phyloP scores from a whole-genome alignment of 345 rosid genomes.

The Rhodamnia rubescens region DNA sequence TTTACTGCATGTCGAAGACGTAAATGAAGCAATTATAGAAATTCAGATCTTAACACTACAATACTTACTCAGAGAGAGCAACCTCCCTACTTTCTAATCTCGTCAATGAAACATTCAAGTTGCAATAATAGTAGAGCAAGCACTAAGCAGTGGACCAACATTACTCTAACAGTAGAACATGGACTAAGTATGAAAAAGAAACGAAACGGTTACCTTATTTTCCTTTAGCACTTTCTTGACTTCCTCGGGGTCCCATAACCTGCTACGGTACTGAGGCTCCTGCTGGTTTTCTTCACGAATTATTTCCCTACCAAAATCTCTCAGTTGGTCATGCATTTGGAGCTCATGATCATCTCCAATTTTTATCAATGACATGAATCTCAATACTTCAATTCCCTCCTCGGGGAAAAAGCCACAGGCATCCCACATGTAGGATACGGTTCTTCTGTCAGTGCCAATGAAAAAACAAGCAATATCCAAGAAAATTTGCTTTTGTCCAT shows the following conservation, averaged over 20 bases:
- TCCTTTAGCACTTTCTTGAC: rapidly evolving
- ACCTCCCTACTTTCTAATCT: neutral
- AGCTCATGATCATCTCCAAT: neutral
- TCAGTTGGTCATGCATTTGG: neutral
- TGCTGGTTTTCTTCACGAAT: neutral
- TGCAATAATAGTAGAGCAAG: neutral
- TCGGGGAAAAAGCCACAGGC: neutral
- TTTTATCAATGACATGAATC: neutral
- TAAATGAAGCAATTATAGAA: no score
- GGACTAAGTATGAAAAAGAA: no score
- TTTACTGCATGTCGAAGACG: no score
- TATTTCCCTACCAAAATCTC: neutral
- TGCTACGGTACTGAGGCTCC: rapidly evolving
- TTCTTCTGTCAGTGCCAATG: no score
- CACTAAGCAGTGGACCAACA: neutral
- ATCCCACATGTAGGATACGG: neutral
- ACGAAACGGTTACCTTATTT: neutral
- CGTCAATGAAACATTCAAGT: neutral
- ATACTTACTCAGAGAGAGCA: neutral
- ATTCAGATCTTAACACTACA: no score
- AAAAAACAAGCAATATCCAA: neutral
- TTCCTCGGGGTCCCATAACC: neutral
- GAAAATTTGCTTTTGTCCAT: neutral
- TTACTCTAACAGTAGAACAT: no score
- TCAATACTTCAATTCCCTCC: neutral